Conservation (phyloP, 495 filamentous ascomycete species). For the Annulohypoxylon nitens region DNA sequence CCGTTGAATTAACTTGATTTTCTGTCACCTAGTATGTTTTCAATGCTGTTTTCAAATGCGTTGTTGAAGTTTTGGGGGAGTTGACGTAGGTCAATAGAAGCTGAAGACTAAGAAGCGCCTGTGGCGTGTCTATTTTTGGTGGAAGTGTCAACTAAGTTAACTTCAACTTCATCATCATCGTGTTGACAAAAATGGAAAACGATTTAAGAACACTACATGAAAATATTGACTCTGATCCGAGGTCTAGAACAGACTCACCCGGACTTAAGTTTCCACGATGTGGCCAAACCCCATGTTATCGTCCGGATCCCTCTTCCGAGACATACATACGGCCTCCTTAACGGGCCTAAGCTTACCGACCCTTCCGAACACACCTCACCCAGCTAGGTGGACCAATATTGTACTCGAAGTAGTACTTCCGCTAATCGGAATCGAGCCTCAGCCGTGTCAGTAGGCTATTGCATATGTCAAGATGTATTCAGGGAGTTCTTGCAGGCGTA, state of each 20-base stretch:
- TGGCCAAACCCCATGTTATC: background rate
- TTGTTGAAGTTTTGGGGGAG: background rate
- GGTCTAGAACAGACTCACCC: background rate
- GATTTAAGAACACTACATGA: background rate
- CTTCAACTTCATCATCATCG: background rate
- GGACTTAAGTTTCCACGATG: background rate
- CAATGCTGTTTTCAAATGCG: background rate
- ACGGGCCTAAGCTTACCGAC: background rate
- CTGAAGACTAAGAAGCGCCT: no score
- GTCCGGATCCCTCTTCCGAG: background rate
- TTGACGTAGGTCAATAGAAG: background rate
- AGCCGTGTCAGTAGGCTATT: background rate
- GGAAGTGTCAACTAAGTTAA: background rate
- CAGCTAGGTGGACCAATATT: background rate
- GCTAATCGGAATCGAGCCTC: background rate
- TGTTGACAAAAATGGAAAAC: background rate
- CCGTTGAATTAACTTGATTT: background rate
- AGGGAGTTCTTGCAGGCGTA: background rate
- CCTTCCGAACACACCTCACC: background rate
- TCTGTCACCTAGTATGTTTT: background rate
- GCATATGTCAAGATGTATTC: background rate
- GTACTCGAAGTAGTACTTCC: background rate
- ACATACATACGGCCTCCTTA: background rate
- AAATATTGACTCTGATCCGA: background rate
- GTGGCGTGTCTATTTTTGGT: background rate